Evolutionary conservation across 1,284 basidiomycete species (phyloP), one percentile per base, ranked within the genome.

Genomic region (Lignosus rhinocerotis): DNA sequence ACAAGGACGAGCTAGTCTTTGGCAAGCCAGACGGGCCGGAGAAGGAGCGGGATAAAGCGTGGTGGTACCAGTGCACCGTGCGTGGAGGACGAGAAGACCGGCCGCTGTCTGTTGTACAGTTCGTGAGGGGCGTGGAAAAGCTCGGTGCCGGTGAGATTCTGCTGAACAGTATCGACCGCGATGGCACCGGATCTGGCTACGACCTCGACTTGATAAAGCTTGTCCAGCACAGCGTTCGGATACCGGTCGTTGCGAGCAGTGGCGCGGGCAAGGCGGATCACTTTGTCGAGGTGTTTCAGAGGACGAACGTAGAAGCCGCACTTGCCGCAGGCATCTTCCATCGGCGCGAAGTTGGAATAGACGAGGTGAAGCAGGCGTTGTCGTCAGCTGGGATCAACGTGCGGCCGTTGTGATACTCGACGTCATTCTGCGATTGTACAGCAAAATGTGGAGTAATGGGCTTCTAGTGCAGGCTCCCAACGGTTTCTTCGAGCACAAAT

Each of bases 31-130:
- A 80, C 51, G 76, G 79, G 11, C 71, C 73, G 41, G 80, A 79
- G 69, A 77, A 75, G 55, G 89, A 89, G 66, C 76, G 84, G 58
- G 90, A 87, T 56, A 88, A 89, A 72, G 86, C 86, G 46, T 98
- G 97, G 95, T 99, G 96, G 96, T 99, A 99, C 75, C 93, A 95
- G 71, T 98, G 96, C 74, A 99, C 97, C 12, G 91, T 98, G 54
- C 93, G 90, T 6, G 96, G 97, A 48, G 97, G 97, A 16, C 86
- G 97, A 39, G 92, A 94, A 70, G 73, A 81, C 39, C 84, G 95
- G n/a, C 87, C 88, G 54, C 75, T 99, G n/a, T 97, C 97, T 19
- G 97, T 90, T 17, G 86, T 95, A 19, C 90, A 99, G 75, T 86
- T 99, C 17, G 94, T 94, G 2, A 81, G 85, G 51, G 97, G 96